phyloP scores from a whole-genome alignment of 176 grass and related monocot species.

The Alopecurus myosuroides region DNA sequence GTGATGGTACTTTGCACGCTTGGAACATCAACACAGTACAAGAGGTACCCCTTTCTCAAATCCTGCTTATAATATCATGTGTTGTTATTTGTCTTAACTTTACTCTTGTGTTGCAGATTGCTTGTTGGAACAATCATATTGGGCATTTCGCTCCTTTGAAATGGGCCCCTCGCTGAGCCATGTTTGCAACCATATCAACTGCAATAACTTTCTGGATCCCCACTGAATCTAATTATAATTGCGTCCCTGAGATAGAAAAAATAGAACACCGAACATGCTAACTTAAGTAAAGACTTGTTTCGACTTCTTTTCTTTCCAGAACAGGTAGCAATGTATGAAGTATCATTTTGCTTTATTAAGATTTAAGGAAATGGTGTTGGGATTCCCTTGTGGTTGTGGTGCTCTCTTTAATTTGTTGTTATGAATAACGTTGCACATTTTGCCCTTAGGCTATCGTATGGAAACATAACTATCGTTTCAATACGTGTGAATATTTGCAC shows the following conservation, averaged over 20 bases:
- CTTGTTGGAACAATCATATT: conserved; percentile 89
- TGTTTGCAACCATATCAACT: conserved; percentile 82
- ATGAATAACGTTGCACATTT: not conserved
- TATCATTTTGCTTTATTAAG: conserved; percentile 12
- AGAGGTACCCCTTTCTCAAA: conserved; percentile 50
- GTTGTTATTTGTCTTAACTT: not conserved
- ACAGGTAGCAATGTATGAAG: conserved; percentile 4
- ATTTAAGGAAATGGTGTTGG: not conserved
- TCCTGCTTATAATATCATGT: not conserved
- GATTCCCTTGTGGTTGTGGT: not conserved
- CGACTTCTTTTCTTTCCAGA: conserved; percentile 11
- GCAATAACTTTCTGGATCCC: conserved; percentile 93
- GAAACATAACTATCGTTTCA: no score
- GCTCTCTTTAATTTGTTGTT: not conserved
- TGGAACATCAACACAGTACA: conserved; percentile 84
- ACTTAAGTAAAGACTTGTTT: conserved; percentile 1
- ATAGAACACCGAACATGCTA: not conserved
- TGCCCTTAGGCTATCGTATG: no score
- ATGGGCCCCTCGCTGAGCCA: conserved; percentile 74
- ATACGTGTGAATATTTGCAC: no score
- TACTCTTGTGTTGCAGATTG: conserved; percentile 46
- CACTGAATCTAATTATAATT: conserved; percentile 22
- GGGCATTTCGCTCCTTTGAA: conserved; percentile 77
- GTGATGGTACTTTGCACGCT: conserved; percentile 94
- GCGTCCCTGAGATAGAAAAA: conserved; percentile 9